Evolutionary conservation across 176 grass and related monocot species (phyloP), one percentile per base, ranked within the genome.

Genomic region (Ananas comosus): DNA sequence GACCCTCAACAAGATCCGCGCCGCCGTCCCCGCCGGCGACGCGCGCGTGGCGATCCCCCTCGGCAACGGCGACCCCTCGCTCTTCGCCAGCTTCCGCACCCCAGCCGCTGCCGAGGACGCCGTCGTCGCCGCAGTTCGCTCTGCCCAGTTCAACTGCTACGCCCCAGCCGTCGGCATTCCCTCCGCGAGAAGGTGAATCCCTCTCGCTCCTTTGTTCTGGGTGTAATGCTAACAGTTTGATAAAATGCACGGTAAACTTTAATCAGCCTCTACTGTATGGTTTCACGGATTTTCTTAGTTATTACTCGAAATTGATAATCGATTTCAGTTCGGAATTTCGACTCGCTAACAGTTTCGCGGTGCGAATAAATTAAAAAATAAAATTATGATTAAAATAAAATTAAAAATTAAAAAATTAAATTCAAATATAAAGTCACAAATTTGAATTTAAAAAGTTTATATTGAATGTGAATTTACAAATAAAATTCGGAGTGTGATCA

Each of bases 31-130:
- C 63, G 70, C 73, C 2, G 72, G 75, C 6, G 85, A 69, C 0
- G 63, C 65, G 6, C 75, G 72, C 48, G 83, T 85, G 25, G 24
- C 86, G 11, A 64, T 91, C 65, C 49, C 17, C 64, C 88, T 96
- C 53, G 83, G 74, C 65, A 66, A 76, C 18, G 91, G 88, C 22
- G 85, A 96, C 58, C 91, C 91, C 49, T 82, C 91, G 10, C 49
- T 68, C 7, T 84, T 72, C 67, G 80, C 85, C 59, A 86, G 82
- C 85, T 96, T 86, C 82, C 76, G 85, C 25, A 88, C 91, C 47
- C 47, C 85, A 22, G 53, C 72, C 0, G 82, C 70, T 11, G 91
- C 91, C 4, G 91, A 82, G 82, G 88, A 88, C 51, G 87, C 88
- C 70, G 54, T 96, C 53, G 87, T 86, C 48, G 80, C 82, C 11